These are phyloP conservation scores for Citrullus colocynthis DNA, from an alignment of 306 rosid species.

Conservation along the genomic window DNA sequence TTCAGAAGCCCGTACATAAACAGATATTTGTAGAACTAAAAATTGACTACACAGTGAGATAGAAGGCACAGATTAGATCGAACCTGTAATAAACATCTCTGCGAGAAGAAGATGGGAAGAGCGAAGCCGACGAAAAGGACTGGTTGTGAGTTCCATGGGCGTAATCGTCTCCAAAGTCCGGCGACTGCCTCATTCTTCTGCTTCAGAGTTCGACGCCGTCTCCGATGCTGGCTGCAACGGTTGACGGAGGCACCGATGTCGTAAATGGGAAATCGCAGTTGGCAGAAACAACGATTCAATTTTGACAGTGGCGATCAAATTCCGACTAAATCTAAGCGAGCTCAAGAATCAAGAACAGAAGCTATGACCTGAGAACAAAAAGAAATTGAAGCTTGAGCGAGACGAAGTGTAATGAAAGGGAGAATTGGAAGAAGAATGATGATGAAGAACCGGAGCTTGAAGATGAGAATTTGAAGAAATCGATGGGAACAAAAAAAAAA, in stretches of 20 bases:
- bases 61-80: conserved; percentile 10
- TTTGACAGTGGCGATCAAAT: neutral
- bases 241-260: neutral
- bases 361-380: neutral
- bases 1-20: neutral
- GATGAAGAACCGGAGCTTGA: neutral
- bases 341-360: neutral
- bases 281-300: neutral
- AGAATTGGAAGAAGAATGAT: neutral
- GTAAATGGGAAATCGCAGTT: neutral
- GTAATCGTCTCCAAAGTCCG: conserved; percentile 23
- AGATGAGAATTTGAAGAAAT: neutral
- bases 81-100: conserved; percentile 88
- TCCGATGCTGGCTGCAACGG: conserved; percentile 3
- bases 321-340: neutral
- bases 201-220: conserved; percentile 1
- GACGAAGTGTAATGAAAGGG: neutral
- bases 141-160: conserved; percentile 16
- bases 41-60: neutral
- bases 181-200: conserved; percentile 26
- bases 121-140: conserved; percentile 12
- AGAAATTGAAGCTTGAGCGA: neutral
- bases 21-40: neutral
- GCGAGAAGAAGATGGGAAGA: conserved; percentile 32
- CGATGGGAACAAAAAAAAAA: neutral